These are phyloP conservation scores for Penicillium sp. DNA, from an alignment of 2,329 filamentous ascomycete genomes.

Conservation along the genomic window DNA sequence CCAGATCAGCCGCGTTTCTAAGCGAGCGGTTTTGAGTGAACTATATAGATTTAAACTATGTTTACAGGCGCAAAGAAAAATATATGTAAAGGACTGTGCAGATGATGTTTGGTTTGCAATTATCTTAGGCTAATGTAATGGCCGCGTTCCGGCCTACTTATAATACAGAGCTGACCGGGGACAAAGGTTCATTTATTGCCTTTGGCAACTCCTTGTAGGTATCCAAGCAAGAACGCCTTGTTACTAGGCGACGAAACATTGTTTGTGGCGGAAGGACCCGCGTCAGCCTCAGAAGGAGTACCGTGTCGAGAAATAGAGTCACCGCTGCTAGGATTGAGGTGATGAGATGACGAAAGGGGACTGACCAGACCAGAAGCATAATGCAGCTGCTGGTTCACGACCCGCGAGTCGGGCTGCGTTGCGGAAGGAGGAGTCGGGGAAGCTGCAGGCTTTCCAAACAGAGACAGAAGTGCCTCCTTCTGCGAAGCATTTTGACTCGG, in stretches of 20 bases:
- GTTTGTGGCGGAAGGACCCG: slow-evolving; percentile 55
- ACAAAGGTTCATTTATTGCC: slow-evolving; percentile 37
- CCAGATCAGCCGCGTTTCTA: neutral
- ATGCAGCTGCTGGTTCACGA: slow-evolving; percentile 23
- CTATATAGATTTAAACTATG: no score
- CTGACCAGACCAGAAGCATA: slow-evolving; percentile 33
- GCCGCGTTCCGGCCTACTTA: neutral
- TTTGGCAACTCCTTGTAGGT: slow-evolving; percentile 64
- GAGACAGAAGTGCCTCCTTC: slow-evolving; percentile 59
- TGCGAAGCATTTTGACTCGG: slow-evolving; percentile 51
- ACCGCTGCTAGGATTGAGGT: slow-evolving; percentile 21
- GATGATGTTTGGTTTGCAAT: neutral
- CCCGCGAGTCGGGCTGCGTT: slow-evolving; percentile 25
- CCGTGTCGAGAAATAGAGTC: slow-evolving; percentile 24
- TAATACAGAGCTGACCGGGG: neutral
- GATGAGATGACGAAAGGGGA: slow-evolving; percentile 35
- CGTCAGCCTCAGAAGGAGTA: slow-evolving; percentile 33
- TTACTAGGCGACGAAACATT: slow-evolving; percentile 66
- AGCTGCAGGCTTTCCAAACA: slow-evolving; percentile 60
- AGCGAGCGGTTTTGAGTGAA: neutral
- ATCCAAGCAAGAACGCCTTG: slow-evolving; percentile 75
- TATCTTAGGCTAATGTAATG: neutral
- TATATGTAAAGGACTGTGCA: neutral
- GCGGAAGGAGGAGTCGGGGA: slow-evolving; percentile 29
- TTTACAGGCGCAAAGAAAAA: no score